Percentiles rank a stretch among this genome's conserved stretches.
Evolutionary conservation across 208 protist species (phyloP).

Genomic region (Leishmania tropica): DNA sequence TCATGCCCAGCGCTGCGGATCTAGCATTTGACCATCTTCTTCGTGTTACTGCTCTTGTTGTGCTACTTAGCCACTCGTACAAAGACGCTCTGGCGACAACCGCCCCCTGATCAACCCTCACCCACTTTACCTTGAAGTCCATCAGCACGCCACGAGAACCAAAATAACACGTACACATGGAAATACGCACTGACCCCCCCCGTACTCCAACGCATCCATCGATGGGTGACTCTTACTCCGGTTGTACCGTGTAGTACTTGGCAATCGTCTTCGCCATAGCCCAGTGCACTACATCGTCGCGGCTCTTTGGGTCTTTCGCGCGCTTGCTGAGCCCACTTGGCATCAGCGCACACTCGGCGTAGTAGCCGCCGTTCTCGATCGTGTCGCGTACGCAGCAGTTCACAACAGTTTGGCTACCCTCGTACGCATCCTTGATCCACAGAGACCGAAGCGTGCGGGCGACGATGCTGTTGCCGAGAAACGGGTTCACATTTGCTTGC

Average conservation of each 20-base stretch:
- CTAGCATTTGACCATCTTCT: not conserved
- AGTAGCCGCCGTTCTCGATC: conserved; percentile 73
- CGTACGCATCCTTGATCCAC: conserved; percentile 70
- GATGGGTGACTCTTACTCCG: not conserved
- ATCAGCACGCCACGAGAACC: not conserved
- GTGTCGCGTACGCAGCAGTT: conserved; percentile 72
- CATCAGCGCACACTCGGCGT: conserved; percentile 74
- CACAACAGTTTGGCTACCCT: conserved; percentile 78
- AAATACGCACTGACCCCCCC: not conserved
- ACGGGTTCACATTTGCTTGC: conserved; percentile 34
- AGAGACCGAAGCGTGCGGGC: conserved; percentile 67
- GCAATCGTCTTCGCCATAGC: conserved; percentile 84
- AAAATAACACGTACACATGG: not conserved
- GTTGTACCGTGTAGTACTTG: conserved; percentile 71
- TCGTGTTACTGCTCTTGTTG: not conserved
- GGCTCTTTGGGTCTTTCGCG: conserved; percentile 51
- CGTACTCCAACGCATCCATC: not conserved
- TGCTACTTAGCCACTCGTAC: not conserved
- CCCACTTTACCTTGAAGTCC: not conserved
- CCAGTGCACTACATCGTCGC: conserved; percentile 76
- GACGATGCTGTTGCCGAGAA: conserved; percentile 52
- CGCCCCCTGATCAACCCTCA: not conserved
- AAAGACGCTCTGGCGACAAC: not conserved
- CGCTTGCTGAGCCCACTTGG: conserved; percentile 64
- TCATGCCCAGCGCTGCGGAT: not conserved